Evolutionary conservation across 2,329 filamentous ascomycete genomes (phyloP).

Genomic region (Xylaria sp.): DNA sequence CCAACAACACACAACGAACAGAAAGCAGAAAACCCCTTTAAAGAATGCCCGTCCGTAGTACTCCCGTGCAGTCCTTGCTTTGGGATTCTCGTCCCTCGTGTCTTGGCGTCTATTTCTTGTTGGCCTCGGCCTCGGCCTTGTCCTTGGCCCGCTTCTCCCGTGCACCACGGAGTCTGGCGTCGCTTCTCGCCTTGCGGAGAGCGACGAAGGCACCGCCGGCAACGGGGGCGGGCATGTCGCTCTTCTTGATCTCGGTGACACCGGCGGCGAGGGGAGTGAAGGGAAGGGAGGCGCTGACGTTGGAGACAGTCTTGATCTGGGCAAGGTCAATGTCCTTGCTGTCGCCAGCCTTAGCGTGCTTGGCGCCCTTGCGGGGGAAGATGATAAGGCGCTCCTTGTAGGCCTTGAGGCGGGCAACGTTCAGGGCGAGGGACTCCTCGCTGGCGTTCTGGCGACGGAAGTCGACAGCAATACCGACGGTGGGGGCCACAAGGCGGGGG

Average conservation of each 20-base stretch:
- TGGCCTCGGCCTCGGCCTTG: conserved; percentile 74
- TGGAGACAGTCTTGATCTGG: conserved; percentile 57
- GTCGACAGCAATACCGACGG: conserved; percentile 96
- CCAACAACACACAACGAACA: conserved; percentile 23
- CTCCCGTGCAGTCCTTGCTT: conserved; percentile 31
- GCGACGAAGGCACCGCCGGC: conserved; percentile 84
- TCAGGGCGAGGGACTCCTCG: conserved; percentile 88
- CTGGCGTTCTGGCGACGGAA: conserved; percentile 94
- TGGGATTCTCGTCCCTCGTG: conserved; percentile 22
- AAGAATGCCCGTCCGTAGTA: conserved; percentile 33
- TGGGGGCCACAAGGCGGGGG: conserved; percentile 89
- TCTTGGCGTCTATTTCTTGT: conserved; percentile 69
- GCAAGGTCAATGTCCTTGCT: conserved; percentile 69
- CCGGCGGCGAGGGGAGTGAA: conserved; percentile 62
- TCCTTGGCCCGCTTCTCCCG: conserved; percentile 92
- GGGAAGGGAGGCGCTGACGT: conserved; percentile 59
- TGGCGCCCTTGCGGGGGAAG: conserved; percentile 91
- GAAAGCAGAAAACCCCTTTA: conserved; percentile 32
- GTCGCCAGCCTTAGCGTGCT: conserved; percentile 83
- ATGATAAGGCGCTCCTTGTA: conserved; percentile 96
- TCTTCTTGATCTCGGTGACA: conserved; percentile 73
- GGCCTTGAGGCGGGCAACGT: conserved; percentile 95
- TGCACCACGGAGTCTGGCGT: conserved; percentile 73
- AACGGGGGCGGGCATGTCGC: conserved; percentile 65
- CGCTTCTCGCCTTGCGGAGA: conserved; percentile 78